Evolutionary conservation across 805 yeast species (phyloP).

Genomic region (Candida lessepsii): DNA sequence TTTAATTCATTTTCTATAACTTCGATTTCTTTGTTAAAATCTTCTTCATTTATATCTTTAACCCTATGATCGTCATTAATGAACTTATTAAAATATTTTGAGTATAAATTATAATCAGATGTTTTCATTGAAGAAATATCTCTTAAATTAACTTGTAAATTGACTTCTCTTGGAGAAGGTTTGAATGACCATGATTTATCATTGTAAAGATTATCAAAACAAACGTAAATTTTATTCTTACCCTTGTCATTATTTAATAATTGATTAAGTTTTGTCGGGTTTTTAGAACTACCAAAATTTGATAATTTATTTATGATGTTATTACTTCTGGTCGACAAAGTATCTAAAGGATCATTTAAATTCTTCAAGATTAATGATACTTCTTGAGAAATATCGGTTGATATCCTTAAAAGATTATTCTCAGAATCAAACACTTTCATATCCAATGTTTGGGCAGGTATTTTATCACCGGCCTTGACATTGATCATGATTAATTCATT

Average conservation of each 20-base stretch:
- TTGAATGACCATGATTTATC: slow-evolving; percentile 44
- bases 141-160: slow-evolving; percentile 34
- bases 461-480: slow-evolving; percentile 29
- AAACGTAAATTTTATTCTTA: slow-evolving; percentile 32
- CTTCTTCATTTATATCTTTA: slow-evolving; percentile 22
- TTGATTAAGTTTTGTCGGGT: slow-evolving; percentile 14
- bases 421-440: slow-evolving; percentile 38
- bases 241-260: slow-evolving; percentile 22
- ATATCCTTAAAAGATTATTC: slow-evolving; percentile 32
- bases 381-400: slow-evolving; percentile 30
- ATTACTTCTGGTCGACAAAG: slow-evolving; percentile 9
- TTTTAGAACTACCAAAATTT: slow-evolving; percentile 9
- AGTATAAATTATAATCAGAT: slow-evolving; percentile 36
- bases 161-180: slow-evolving; percentile 32
- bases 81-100: slow-evolving; percentile 32
- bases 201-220: slow-evolving; percentile 42
- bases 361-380: slow-evolving; percentile 36
- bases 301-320: slow-evolving; percentile 10
- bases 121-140: slow-evolving; percentile 32
- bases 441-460: slow-evolving; percentile 34
- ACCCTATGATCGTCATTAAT: slow-evolving; percentile 14
- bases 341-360: slow-evolving; percentile 26
- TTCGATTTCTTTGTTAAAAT: slow-evolving; percentile 31
- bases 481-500: slow-evolving; percentile 38
- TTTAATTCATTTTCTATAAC: slow-evolving; percentile 31